Evolutionary conservation across 139 green algal genomes (phyloP), one percentile per base, ranked within the genome.

Genomic region (Nannochloris sp.): DNA sequence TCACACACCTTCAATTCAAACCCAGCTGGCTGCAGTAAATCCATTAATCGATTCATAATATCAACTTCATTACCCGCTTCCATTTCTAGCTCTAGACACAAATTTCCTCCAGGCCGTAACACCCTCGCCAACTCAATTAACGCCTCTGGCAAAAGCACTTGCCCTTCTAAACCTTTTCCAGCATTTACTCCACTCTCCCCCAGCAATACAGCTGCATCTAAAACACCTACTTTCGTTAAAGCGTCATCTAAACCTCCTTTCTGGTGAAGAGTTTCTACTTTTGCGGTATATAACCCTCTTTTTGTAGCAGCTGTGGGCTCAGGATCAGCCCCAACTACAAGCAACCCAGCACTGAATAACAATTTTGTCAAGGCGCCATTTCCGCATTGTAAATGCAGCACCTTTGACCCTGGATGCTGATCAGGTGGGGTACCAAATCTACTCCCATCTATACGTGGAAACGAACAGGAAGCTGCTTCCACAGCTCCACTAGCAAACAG

Each of bases 321-420:
- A n/a, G 25, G 35, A 46, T 19, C 19, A 6, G 61, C 38, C 54
- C 30, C 27, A 5, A 68, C 10, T 46, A 78, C 75, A 45, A 73
- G 59, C 58, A 89, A 64, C 6, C 84, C 84, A 35, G 81, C 70
- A 47, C 75, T 84, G n/a, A 81, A 79, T 24, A 90, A 70, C 62
- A 87, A 74, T 77, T 90, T 90, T 25, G 82, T 89, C 8, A 90
- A 62, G 2, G 65, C 78, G 3, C 80, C 84, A 29, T 70, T 51
- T 19, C 71, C 82, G 64, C 80, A 88, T 5, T 63, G 72, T 23
- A 89, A 46, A 68, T 90, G 84, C 58, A 90, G 68, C 55, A 89
- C 62, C 0, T 48, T 31, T 53, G 45, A 33, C 19, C 57, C 71
- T 3, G 70, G 65, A 60, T 83, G 29, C 24, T 70, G 46, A 57